These are phyloP conservation scores for Ajuga reptans DNA, from an alignment of 305 asterid species.

Conservation along the genomic window DNA sequence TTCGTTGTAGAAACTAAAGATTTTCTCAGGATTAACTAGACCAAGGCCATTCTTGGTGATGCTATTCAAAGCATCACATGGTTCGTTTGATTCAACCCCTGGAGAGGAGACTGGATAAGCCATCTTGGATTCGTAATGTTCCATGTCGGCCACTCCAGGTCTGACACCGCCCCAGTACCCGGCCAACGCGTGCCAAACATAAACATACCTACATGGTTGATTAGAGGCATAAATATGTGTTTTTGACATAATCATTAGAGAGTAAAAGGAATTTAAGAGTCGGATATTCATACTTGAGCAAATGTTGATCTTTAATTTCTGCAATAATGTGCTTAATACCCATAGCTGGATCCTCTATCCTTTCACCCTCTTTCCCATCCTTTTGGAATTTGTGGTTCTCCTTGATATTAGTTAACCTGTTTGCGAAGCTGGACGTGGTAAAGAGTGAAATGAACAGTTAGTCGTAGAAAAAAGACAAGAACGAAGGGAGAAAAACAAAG, in stretches of 20 bases:
- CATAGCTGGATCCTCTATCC: conserved; percentile 49
- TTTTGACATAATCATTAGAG: not conserved
- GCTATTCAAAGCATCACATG: conserved; percentile 52
- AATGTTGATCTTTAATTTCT: conserved; percentile 54
- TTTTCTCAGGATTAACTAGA: conserved; percentile 74
- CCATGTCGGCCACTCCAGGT: conserved; percentile 52
- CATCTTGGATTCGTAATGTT: conserved; percentile 67
- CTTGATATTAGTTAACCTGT: conserved; percentile 67
- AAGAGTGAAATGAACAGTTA: conserved; percentile 3
- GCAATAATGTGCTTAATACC: conserved; percentile 58
- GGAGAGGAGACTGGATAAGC: conserved; percentile 74
- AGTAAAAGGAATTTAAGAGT: not conserved
- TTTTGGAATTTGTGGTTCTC: conserved; percentile 85
- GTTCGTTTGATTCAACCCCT: conserved; percentile 60
- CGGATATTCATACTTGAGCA: conserved; percentile 43
- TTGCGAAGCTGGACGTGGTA: conserved; percentile 59
- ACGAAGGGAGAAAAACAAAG: not conserved
- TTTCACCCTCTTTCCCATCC: conserved; percentile 53
- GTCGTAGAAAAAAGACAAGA: conserved; percentile 3
- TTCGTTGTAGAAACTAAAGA: conserved; percentile 64
- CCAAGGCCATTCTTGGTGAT: conserved; percentile 73
- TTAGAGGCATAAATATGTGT: not conserved
- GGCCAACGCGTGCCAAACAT: conserved; percentile 77
- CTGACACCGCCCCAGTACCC: conserved; percentile 93
- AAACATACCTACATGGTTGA: conserved; percentile 45